These are phyloP conservation scores for Termitomyces sp. DNA, from an alignment of 768 basidiomycete species.

Conservation along the genomic window DNA sequence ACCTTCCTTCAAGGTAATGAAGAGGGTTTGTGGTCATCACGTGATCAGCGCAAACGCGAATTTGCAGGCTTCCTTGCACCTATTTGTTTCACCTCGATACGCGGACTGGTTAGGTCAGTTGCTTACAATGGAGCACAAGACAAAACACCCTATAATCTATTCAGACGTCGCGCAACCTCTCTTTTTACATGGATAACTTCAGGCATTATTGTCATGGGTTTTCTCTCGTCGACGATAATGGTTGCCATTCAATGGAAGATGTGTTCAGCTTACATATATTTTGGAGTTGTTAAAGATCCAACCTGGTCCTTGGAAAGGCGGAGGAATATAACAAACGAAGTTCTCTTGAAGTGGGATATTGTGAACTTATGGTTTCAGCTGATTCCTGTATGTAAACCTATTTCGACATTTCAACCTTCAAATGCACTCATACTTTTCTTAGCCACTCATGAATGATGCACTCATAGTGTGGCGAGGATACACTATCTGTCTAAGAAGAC, in stretches of 20 bases:
- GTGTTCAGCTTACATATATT: neutral
- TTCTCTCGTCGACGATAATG: neutral
- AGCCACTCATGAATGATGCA: neutral
- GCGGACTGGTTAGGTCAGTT: neutral
- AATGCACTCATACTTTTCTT: neutral
- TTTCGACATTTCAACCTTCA: neutral
- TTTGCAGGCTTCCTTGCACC: neutral
- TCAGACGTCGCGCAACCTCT: neutral
- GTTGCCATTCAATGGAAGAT: neutral
- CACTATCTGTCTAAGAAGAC: neutral
- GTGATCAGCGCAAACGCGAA: neutral
- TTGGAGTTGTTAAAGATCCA: neutral
- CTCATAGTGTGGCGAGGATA: neutral
- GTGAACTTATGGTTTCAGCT: neutral
- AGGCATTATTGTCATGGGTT: neutral
- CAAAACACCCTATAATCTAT: neutral
- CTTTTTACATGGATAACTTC: neutral
- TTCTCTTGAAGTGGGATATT: neutral
- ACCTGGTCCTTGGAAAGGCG: neutral
- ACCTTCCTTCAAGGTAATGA: neutral
- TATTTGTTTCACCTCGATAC: neutral
- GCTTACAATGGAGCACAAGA: neutral
- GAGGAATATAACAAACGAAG: neutral
- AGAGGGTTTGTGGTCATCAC: neutral
- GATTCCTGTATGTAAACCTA: neutral